phyloP scores from a whole-genome alignment of 371 early-diverging fungal species.

The Lichtheimia ramosa region DNA sequence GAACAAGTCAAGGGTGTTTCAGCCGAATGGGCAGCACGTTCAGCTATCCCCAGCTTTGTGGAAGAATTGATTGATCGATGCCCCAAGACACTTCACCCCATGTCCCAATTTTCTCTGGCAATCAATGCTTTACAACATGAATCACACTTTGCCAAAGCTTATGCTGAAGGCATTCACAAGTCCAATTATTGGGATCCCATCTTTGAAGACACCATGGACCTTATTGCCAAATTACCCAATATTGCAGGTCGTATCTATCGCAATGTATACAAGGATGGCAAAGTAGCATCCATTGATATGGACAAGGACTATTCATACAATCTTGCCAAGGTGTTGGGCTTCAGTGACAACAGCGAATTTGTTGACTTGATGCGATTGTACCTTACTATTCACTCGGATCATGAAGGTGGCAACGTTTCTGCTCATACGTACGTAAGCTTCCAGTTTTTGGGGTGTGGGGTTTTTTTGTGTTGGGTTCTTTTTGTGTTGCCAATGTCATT shows the following conservation, averaged over 20 bases:
- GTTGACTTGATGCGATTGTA: slow-evolving; percentile 97
- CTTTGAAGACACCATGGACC: slow-evolving; percentile 95
- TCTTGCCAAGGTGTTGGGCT: slow-evolving; percentile 93
- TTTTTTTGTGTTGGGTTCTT: not conserved
- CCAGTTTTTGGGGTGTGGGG: not conserved
- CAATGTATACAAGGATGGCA: slow-evolving; percentile 97
- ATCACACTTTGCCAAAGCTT: slow-evolving; percentile 93
- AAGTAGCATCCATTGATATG: slow-evolving; percentile 78
- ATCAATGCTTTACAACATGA: slow-evolving; percentile 96
- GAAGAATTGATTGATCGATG: slow-evolving; percentile 95
- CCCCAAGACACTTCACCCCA: slow-evolving; percentile 97
- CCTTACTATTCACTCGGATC: slow-evolving; percentile 98
- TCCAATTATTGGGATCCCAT: slow-evolving; percentile 95
- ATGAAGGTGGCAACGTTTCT: slow-evolving; percentile 99
- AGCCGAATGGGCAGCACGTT: slow-evolving; percentile 94
- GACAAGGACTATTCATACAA: slow-evolving; percentile 93
- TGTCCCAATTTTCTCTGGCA: slow-evolving; percentile 96
- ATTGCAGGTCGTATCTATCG: slow-evolving; percentile 98
- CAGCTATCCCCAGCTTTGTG: slow-evolving; percentile 88
- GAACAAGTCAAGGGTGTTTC: slow-evolving; percentile 91
- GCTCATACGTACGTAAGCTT: slow-evolving; percentile 82
- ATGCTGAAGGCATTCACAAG: slow-evolving; percentile 91
- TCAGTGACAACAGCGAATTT: slow-evolving; percentile 83
- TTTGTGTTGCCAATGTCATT: not conserved
- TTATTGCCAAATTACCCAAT: slow-evolving; percentile 96